Conservation (phyloP, 1,284 basidiomycete species). For the Ceratobasidium sp. region DNA sequence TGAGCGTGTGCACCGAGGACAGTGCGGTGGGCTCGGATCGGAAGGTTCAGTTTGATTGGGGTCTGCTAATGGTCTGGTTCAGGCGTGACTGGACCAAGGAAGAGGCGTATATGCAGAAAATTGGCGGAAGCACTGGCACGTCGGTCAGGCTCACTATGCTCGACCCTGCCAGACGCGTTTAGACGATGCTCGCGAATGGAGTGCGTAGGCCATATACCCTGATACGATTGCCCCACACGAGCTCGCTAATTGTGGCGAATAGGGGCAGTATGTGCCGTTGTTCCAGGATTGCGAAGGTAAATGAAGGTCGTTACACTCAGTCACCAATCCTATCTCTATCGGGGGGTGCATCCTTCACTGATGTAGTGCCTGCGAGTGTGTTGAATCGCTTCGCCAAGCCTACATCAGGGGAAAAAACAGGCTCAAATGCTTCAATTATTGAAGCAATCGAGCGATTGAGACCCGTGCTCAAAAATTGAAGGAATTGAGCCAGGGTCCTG, state of each 20-base stretch:
- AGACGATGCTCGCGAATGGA: constrained; percentile 99
- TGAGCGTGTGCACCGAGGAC: constrained; percentile 70
- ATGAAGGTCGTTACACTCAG: too few species aligned
- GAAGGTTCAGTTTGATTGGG: constrained; percentile 85
- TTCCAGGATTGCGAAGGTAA: too few species aligned
- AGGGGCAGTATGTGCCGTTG: constrained; percentile 55
- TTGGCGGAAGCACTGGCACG: constrained; percentile 98
- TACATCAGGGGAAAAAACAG: too few species aligned
- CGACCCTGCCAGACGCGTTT: constrained; percentile 94
- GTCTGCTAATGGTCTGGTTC: constrained; percentile 96
- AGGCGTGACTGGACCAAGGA: constrained; percentile 98
- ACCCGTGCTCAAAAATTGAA: too few species aligned
- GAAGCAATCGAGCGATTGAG: too few species aligned
- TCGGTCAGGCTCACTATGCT: constrained; percentile 98
- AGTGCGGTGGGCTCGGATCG: constrained; percentile 60
- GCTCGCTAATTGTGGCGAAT: constrained; percentile 99
- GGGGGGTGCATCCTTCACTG: too few species aligned
- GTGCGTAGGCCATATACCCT: constrained; percentile 85
- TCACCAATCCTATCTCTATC: too few species aligned
- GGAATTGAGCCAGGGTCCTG: too few species aligned
- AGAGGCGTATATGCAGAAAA: constrained; percentile 99
- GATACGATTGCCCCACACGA: constrained; percentile 98
- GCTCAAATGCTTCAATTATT: too few species aligned
- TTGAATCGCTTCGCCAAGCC: too few species aligned
- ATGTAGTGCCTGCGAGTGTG: too few species aligned